Conservation (phyloP, 495 filamentous ascomycete genomes). For the Podospora anserina region DNA sequence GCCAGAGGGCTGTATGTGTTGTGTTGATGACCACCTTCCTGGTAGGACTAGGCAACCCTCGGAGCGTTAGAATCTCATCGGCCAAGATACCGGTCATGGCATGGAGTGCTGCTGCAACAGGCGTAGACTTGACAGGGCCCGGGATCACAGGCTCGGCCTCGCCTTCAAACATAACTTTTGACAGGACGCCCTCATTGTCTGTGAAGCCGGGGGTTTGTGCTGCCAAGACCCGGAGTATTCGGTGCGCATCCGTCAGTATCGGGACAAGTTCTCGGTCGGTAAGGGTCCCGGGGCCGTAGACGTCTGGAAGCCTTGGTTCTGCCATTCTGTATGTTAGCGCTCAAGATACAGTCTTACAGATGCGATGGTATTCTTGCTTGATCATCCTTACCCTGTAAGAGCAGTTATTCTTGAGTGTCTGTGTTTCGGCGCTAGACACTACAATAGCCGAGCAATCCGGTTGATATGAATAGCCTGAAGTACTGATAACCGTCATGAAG, state of each 20-base stretch:
- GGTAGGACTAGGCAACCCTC: constrained; percentile 10
- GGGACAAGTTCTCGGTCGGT: constrained; percentile 22
- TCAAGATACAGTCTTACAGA: not conserved
- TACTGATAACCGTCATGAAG: not conserved
- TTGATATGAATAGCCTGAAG: not conserved
- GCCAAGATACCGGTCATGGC: constrained; percentile 32
- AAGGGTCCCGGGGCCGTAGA: constrained; percentile 31
- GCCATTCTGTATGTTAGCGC: not conserved
- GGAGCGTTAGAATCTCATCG: constrained; percentile 28
- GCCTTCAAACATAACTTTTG: constrained; percentile 26
- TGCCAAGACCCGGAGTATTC: constrained; percentile 28
- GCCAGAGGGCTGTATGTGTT: constrained; percentile 28
- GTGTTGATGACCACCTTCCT: constrained; percentile 25
- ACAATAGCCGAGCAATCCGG: not conserved
- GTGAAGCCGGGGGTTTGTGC: constrained; percentile 27
- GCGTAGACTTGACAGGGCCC: constrained; percentile 30
- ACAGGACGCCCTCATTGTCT: constrained; percentile 18
- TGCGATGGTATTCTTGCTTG: too few relatives aligned
- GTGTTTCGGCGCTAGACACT: not conserved
- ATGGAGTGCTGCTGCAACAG: constrained; percentile 30
- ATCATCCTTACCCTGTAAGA: too few relatives aligned
- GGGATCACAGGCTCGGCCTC: constrained; percentile 28
- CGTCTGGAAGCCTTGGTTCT: constrained; percentile 13
- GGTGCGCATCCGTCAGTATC: constrained; percentile 21
- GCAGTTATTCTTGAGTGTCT: not conserved